phyloP scores from a whole-genome alignment of 225 moss, liverwort and hornwort species.

The Polytrichum commune region DNA sequence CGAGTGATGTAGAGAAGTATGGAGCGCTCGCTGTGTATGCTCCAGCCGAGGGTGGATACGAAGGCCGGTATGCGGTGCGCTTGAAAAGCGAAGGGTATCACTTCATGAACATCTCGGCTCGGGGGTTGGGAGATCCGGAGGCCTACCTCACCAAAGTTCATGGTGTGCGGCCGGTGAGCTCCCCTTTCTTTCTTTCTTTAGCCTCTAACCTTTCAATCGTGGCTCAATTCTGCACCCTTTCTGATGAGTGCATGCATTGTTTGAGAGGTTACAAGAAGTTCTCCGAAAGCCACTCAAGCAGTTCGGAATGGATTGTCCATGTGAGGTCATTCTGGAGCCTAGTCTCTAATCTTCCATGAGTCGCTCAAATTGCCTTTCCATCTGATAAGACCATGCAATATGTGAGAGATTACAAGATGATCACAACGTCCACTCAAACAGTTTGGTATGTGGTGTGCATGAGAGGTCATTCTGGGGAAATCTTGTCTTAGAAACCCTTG shows the following conservation, averaged over 20 bases:
- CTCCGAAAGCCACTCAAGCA: too few species aligned
- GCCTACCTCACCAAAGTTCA: conserved; percentile 84
- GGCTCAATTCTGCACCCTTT: neutral
- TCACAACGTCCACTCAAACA: too few species aligned
- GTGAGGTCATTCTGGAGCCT: too few species aligned
- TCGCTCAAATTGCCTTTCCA: too few species aligned
- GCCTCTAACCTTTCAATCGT: neutral
- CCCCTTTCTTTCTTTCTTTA: neutral
- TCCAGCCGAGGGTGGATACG: conserved; percentile 83
- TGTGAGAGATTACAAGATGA: too few species aligned
- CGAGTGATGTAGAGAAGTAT: conserved; percentile 74
- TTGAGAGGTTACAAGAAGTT: too few species aligned
- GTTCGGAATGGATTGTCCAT: too few species aligned
- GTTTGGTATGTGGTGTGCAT: too few species aligned
- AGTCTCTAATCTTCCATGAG: too few species aligned
- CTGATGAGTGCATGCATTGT: neutral
- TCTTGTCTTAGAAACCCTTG: too few species aligned
- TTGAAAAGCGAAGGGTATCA: conserved; percentile 76
- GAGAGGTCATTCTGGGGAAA: too few species aligned
- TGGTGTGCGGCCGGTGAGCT: conserved; percentile 79
- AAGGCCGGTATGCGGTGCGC: conserved; percentile 81
- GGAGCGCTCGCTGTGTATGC: conserved; percentile 81
- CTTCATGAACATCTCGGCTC: conserved; percentile 77
- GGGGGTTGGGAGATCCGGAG: conserved; percentile 94
- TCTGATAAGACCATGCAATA: too few species aligned